These are phyloP conservation scores for Zelonia costaricensis DNA, from an alignment of 208 protist genomes.

Conservation along the genomic window DNA sequence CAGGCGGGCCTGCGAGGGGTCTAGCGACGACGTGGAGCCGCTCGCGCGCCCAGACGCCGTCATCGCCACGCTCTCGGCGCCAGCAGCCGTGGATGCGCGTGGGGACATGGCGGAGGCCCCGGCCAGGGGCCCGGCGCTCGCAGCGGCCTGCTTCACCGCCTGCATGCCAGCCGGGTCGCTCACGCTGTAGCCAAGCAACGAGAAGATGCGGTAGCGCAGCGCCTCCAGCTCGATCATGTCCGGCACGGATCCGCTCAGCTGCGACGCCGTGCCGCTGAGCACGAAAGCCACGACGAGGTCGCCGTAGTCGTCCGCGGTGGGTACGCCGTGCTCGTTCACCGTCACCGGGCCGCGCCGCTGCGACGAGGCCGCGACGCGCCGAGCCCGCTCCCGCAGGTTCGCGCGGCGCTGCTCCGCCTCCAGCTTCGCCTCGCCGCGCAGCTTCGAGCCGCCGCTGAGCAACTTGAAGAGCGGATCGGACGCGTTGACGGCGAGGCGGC, in stretches of 20 bases:
- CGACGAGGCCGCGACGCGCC: constrained; percentile 12
- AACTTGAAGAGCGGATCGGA: constrained; percentile 34
- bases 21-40: neutral
- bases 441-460: constrained; percentile 9
- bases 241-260: constrained; percentile 57
- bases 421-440: constrained; percentile 12
- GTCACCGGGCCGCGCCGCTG: constrained; percentile 15
- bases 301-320: constrained; percentile 56
- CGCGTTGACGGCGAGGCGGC: constrained; percentile 3
- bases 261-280: constrained; percentile 49
- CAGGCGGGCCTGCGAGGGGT: neutral
- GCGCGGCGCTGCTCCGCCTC: constrained; percentile 19
- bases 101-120: too few relatives aligned
- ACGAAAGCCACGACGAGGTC: constrained; percentile 80
- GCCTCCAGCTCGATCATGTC: constrained; percentile 77
- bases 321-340: constrained; percentile 31
- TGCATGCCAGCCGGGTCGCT: constrained; percentile 41
- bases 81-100: constrained; percentile 4
- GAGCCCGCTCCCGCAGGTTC: constrained; percentile 22
- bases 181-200: constrained; percentile 57
- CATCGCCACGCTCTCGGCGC: neutral
- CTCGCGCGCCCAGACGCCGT: neutral
- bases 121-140: neutral
- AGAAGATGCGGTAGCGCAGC: constrained; percentile 81
- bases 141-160: constrained; percentile 8